Base-by-base conservation (phyloP, 148 eudicot genomes). In the Camellia lanceoleosa region DNA sequence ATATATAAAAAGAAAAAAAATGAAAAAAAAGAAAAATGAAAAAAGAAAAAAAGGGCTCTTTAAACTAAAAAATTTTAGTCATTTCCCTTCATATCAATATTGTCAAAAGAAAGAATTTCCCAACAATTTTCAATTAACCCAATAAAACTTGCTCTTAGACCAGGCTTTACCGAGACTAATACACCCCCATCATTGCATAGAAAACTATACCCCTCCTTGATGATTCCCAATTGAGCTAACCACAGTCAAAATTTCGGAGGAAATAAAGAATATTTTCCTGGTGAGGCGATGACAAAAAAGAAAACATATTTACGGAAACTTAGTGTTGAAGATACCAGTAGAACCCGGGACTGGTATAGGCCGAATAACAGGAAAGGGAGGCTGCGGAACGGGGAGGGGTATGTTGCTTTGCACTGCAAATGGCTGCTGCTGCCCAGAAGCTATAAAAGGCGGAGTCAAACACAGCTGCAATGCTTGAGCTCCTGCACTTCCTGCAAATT, bases 351-450 rank as follows among this genome's bases (percentile, higher is more conserved):
- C 64, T 4, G 87, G 81, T 66, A 88, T 79, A 15, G 86, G 90
- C 4, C 78, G 82, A 67, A 87, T 84, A 68, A 87, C 76, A 44
- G 90, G 84, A 64, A 73, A 85, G 60, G 74, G 10, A 7, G 97
- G 90, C 71, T 88, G 90, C 18, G 94, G 71, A 49, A 86, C 73
- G 9, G 88, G 93, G 62, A 86, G 76, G 9, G 88, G 93, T 61
- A 88, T 77, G 68, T 88, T 88, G 84, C 76, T 86, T 58, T 88
- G 89, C 80, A 87, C 62, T 60, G 86, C 84, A 76, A 61, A 89
- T 19, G 81, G 87, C 74, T 77, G 91, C 72, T 79, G 91, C 12
- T 83, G 88, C 68, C 83, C 90, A 54, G 81, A 83, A 4, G 79
- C 80, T 74, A 91, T 66, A 69, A 86, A 73, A 6, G 90, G 89